phyloP scores from a whole-genome alignment of 75 land plant species.

The Sequoia sempervirens region DNA sequence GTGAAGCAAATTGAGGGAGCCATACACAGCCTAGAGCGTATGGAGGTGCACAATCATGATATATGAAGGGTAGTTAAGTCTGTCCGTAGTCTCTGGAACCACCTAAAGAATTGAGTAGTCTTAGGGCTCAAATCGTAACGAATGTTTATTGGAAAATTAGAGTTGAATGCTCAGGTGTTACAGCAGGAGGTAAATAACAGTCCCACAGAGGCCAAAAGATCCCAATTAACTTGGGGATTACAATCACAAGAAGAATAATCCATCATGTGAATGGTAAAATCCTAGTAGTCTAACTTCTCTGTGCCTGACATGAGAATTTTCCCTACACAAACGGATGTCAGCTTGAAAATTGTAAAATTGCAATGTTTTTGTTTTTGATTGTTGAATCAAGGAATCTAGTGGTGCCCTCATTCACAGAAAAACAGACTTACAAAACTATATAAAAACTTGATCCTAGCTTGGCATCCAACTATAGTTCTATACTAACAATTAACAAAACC shows the following conservation, averaged over 20 bases:
- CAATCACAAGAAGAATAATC: background rate
- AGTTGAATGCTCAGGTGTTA: background rate
- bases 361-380: too few relatives aligned
- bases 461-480: too few relatives aligned
- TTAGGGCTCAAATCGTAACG: background rate
- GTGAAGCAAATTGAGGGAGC: background rate
- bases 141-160: background rate
- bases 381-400: too few relatives aligned
- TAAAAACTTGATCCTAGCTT: too few relatives aligned
- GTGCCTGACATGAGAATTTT: background rate
- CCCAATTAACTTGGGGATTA: background rate
- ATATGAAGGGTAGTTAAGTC: background rate
- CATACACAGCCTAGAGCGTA: background rate
- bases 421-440: too few relatives aligned
- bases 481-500: too few relatives aligned
- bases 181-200: background rate
- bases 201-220: background rate
- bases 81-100: background rate
- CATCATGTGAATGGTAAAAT: background rate
- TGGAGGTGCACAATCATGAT: background rate
- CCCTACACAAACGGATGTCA: background rate
- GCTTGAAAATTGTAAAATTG: background rate
- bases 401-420: too few relatives aligned
- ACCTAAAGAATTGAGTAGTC: background rate
- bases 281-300: background rate